phyloP scores from a whole-genome alignment of 495 filamentous ascomycete species.

The Aspergillus bridgeri region DNA sequence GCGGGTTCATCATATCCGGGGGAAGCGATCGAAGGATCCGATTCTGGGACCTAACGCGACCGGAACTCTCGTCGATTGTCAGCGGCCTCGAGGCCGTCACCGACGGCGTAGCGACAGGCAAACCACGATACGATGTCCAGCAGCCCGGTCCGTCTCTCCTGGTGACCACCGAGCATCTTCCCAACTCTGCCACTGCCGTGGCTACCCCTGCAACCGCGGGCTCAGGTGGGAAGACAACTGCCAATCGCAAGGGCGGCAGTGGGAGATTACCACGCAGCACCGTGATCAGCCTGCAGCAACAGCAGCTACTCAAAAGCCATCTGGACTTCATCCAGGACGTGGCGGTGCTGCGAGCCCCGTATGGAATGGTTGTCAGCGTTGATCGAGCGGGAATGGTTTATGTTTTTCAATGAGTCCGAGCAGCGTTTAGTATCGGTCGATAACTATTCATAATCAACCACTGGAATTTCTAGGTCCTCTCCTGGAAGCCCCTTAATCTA shows the following conservation, averaged over 20 bases:
- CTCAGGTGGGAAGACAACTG: constrained; percentile 21
- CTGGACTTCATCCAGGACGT: constrained; percentile 87
- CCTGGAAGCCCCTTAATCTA: too few relatives aligned
- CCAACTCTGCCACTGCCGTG: constrained; percentile 39
- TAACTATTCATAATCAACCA: too few relatives aligned
- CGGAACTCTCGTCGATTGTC: constrained; percentile 71
- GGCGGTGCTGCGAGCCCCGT: constrained; percentile 80
- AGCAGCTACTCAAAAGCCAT: constrained; percentile 80
- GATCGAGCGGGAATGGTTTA: constrained; percentile 92
- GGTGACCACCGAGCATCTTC: constrained; percentile 68
- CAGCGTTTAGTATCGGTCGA: background rate
- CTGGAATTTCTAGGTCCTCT: too few relatives aligned
- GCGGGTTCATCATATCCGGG: constrained; percentile 75
- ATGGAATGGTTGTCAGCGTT: constrained; percentile 86
- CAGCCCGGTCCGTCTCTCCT: constrained; percentile 66
- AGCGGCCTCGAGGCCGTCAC: constrained; percentile 76
- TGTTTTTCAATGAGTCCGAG: constrained; percentile 62
- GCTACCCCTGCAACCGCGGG: constrained; percentile 19
- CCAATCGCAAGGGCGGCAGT: constrained; percentile 35
- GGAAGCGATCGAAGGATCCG: constrained; percentile 88
- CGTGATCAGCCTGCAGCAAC: constrained; percentile 86
- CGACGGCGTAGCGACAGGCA: constrained; percentile 33
- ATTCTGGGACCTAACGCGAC: constrained; percentile 80
- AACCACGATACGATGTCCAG: constrained; percentile 67
- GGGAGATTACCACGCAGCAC: constrained; percentile 66